Evolutionary conservation across 495 filamentous ascomycete species (phyloP).

Genomic region (Tuber melanosporum): DNA sequence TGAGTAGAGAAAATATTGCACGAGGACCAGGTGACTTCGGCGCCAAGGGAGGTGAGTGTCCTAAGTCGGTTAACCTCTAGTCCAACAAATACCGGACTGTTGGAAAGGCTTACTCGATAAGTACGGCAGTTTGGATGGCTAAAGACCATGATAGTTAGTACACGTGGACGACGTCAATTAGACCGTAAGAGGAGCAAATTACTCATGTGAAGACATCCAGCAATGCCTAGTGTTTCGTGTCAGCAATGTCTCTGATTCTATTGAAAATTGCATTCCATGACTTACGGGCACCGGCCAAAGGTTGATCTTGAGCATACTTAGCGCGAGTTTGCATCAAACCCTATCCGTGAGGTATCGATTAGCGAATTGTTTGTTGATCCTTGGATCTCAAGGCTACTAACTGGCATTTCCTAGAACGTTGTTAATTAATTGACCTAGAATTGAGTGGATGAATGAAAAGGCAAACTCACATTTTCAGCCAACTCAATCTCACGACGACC

Average conservation of each 20-base stretch:
- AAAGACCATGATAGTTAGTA: slow-evolving; percentile 17
- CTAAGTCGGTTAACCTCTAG: not conserved
- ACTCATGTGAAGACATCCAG: slow-evolving; percentile 99
- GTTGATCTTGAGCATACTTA: slow-evolving; percentile 90
- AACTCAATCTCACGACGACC: slow-evolving; percentile 98
- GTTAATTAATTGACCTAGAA: slow-evolving; percentile 8
- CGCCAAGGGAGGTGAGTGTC: slow-evolving; percentile 86
- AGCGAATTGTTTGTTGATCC: not conserved
- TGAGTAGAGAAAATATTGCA: slow-evolving; percentile 99
- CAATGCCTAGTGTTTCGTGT: slow-evolving; percentile 57
- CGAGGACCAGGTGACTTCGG: slow-evolving; percentile 93
- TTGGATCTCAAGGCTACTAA: slow-evolving; percentile 11
- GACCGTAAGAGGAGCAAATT: slow-evolving; percentile 40
- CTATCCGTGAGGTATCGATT: slow-evolving; percentile 47
- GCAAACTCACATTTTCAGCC: slow-evolving; percentile 68
- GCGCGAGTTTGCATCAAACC: slow-evolving; percentile 90
- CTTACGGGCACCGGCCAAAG: slow-evolving; percentile 66
- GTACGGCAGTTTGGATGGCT: slow-evolving; percentile 97
- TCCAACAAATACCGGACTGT: not conserved
- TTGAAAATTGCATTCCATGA: not conserved
- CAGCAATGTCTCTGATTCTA: slow-evolving; percentile 6
- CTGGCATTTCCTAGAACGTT: slow-evolving; percentile 42
- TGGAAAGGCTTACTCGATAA: slow-evolving; percentile 59
- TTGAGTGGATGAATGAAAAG: not conserved
- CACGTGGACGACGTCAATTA: slow-evolving; percentile 11